These are phyloP conservation scores for Tritrichomonas musculus DNA, from an alignment of 208 protist species.

Conservation along the genomic window DNA sequence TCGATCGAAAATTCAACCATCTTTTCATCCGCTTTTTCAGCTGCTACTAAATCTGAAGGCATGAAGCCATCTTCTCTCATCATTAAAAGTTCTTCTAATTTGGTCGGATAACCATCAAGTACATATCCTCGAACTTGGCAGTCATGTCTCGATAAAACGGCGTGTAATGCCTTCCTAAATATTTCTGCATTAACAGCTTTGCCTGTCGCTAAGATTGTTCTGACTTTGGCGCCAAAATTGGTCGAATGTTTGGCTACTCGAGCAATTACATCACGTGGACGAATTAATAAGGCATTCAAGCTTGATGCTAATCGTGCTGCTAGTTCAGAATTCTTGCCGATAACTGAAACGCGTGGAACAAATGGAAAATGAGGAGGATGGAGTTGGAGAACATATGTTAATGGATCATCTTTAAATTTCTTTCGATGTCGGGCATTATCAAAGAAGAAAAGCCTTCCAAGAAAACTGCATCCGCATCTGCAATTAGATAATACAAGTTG, in stretches of 20 bases:
- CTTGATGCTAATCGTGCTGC: neutral
- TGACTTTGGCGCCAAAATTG: neutral
- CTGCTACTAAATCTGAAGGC: neutral
- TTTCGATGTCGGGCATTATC: neutral
- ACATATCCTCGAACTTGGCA: slow-evolving; percentile 13
- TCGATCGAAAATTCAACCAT: neutral
- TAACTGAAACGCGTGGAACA: neutral
- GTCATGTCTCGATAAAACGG: neutral
- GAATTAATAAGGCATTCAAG: neutral
- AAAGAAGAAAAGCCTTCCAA: neutral
- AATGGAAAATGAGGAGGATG: neutral
- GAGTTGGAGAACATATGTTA: neutral
- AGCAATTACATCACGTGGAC: slow-evolving; percentile 9
- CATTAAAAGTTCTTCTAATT: neutral
- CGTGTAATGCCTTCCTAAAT: neutral
- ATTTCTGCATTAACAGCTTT: neutral
- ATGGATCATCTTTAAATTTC: neutral
- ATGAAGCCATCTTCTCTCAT: neutral
- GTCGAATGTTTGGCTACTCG: neutral
- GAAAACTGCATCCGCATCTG: neutral
- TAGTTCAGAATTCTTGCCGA: neutral
- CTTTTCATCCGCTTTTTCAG: neutral
- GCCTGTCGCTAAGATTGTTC: neutral
- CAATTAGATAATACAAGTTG: neutral
- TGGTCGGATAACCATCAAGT: slow-evolving; percentile 4